Evolutionary conservation across 2,329 filamentous ascomycete species (phyloP), one percentile per base, ranked within the genome.

Genomic region (Monilinia laxa): DNA sequence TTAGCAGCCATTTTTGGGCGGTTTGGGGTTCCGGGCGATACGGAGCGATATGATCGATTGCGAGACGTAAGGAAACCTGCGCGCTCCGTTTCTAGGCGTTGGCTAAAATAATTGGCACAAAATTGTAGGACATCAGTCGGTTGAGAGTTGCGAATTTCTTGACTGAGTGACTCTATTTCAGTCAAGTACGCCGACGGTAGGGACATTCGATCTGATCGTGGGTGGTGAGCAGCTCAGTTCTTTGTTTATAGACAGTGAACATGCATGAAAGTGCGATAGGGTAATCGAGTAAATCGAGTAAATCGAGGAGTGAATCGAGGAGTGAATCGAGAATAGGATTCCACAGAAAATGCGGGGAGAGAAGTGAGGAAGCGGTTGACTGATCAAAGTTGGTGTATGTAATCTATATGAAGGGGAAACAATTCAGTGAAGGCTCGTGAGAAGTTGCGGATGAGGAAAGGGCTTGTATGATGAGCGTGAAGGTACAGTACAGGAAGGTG

Each of bases 111-210:
- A 78, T 90, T 87, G 78, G 85, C 84, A 80, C 87, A 90, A 81
- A 88, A 89, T 78, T 91, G 87, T 72, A 89, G 82, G 76, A 88
- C 82, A 80, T 91, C 87, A 77, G 80, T 73, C 62, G 87, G 86
- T 70, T 85, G 81, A 72, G 82, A 77, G 75, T 84, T 83, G 72
- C 82, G 79, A 72, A 89, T 78, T 78, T 89, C 82, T 78, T 82
- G 82, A 76, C 85, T 85, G 77, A 90, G 84, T 75, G 82, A 81
- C 77, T 86, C 81, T 79, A 88, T 85, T 78, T 88, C 85, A 78
- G 84, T 81, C 77, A 82, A 80, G 79, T 88, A 85, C 81, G 83
- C 79, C 76, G 79, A 74, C 74, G 83, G 82, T 74, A 83, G 81
- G 75, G 80, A 80, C 79, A 81, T 81, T 72, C 73, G 73, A 71